A percentile compares a stretch with the other conserved stretches of the same genome.
These are phyloP conservation scores for Euphrasia arctica DNA, from an alignment of 305 asterid genomes.

Conservation along the genomic window DNA sequence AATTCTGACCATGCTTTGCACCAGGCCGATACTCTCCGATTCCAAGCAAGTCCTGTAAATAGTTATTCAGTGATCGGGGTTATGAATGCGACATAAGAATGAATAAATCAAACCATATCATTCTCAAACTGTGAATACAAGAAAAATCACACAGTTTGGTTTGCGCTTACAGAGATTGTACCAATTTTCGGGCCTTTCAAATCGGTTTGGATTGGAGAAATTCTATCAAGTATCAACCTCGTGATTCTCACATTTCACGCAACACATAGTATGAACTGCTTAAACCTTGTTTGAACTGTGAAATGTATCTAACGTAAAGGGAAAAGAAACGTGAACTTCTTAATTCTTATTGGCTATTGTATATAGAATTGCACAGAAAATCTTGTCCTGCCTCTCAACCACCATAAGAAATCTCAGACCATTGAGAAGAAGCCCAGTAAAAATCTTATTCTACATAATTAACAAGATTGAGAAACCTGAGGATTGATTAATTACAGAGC, in stretches of 20 bases:
- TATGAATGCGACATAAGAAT: conserved; percentile 19
- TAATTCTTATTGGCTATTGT: neutral
- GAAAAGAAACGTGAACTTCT: neutral
- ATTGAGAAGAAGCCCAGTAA: neutral
- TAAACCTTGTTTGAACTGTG: neutral
- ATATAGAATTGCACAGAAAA: conserved; percentile 2
- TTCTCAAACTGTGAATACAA: neutral
- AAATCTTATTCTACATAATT: neutral
- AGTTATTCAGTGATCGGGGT: conserved; percentile 10
- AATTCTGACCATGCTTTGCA: conserved; percentile 42
- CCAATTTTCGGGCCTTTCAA: too few species aligned
- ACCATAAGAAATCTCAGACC: conserved; percentile 1
- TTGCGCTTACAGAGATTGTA: too few species aligned
- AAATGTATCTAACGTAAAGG: too few species aligned
- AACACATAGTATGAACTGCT: conserved; percentile 11
- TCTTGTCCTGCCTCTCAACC: neutral
- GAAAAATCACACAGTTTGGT: neutral
- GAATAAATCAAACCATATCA: neutral
- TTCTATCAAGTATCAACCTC: too few species aligned
- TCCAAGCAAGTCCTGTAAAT: conserved; percentile 91
- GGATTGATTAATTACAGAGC: conserved; percentile 4
- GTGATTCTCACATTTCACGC: too few species aligned
- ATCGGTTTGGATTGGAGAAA: too few species aligned
- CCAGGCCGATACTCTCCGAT: conserved; percentile 92
- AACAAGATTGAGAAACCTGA: conserved; percentile 6